Evolutionary conservation across 352 stramenopile species (phyloP).

Genomic region (Plasmopara halstedii): DNA sequence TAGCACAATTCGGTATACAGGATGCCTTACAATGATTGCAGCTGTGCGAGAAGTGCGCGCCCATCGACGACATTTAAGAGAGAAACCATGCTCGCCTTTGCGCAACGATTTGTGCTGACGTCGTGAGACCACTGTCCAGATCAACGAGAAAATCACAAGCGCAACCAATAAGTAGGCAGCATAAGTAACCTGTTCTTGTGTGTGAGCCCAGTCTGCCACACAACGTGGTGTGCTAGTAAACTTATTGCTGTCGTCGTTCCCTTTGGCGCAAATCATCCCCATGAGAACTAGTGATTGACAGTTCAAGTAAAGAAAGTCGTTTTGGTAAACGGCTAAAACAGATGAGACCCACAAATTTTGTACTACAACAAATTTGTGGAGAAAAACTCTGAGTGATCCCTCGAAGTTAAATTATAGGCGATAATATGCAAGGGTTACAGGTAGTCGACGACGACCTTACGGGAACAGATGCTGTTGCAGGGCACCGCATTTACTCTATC

Average conservation of each 20-base stretch:
- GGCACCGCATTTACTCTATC: no score
- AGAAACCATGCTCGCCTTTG: slow-evolving; percentile 71
- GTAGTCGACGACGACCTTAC: no score
- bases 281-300: no score
- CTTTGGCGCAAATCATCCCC: slow-evolving; percentile 59
- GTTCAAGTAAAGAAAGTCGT: no score
- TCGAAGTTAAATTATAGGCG: no score
- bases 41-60: slow-evolving; percentile 64
- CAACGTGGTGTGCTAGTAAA: slow-evolving; percentile 38
- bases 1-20: not conserved
- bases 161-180: slow-evolving; percentile 34
- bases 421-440: no score
- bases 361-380: no score
- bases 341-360: no score
- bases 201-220: slow-evolving; percentile 66
- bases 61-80: slow-evolving; percentile 63
- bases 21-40: slow-evolving; percentile 49
- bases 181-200: slow-evolving; percentile 63
- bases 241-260: slow-evolving; percentile 29
- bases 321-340: no score
- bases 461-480: no score
- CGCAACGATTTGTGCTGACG: slow-evolving; percentile 46
- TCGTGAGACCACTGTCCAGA: slow-evolving; percentile 50
- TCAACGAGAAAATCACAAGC: slow-evolving; percentile 38
- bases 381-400: no score